Evolutionary conservation across 768 basidiomycete genomes (phyloP).

Genomic region (Suillus lakei): DNA sequence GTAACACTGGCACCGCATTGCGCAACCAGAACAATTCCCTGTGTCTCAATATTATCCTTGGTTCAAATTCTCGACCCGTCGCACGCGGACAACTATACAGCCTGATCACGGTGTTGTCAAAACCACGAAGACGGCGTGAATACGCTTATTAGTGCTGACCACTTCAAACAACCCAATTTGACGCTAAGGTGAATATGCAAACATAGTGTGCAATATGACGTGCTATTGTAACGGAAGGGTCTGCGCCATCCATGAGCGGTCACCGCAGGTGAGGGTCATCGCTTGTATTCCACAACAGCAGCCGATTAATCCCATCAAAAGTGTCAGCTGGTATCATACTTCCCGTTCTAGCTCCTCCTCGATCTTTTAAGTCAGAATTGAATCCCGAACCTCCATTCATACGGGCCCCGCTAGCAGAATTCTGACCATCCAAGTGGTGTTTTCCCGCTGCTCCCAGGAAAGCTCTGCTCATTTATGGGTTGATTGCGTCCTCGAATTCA

Average conservation of each 20-base stretch:
- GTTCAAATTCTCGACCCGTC: neutral
- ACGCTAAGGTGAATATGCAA: neutral
- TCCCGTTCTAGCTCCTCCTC: neutral
- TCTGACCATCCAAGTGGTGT: constrained; percentile 14
- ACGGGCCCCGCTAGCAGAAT: too few relatives aligned
- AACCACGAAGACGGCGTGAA: neutral
- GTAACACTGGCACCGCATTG: too few relatives aligned
- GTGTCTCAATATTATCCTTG: neutral
- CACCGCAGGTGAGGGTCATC: neutral
- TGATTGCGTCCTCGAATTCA: constrained; percentile 19
- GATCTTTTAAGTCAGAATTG: neutral
- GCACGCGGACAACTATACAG: neutral
- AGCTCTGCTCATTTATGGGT: constrained; percentile 21
- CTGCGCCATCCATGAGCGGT: neutral
- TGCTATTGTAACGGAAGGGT: neutral
- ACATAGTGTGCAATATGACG: too few relatives aligned
- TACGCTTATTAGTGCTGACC: neutral
- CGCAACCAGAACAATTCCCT: neutral
- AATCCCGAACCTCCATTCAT: neutral
- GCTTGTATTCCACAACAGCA: neutral
- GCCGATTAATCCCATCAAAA: neutral
- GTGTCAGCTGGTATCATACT: neutral
- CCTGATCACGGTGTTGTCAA: neutral
- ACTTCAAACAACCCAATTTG: neutral
- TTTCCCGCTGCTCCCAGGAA: constrained; percentile 17